Evolutionary conservation across 306 rosid species (phyloP).

Genomic region (Dalbergia oliveri): DNA sequence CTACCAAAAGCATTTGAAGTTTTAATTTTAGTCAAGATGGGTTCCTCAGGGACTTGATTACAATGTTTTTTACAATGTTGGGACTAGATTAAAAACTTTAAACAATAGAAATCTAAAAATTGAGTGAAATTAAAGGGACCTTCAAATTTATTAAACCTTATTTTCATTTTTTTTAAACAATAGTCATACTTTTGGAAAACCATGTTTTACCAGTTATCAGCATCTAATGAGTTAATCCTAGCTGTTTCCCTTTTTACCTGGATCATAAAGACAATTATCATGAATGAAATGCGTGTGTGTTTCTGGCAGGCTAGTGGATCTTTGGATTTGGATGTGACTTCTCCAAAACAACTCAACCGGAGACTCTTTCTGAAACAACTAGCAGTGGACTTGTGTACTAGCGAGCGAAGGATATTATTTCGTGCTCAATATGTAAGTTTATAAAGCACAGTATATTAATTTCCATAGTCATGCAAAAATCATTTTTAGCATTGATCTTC

Average conservation of each 20-base stretch:
- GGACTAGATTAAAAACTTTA: no score
- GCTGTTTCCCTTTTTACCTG: not conserved
- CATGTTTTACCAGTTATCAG: not conserved
- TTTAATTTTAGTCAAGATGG: no score
- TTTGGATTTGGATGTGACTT: slow-evolving; percentile 89
- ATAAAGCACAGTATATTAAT: not conserved
- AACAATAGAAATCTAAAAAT: no score
- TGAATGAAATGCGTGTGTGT: slow-evolving; percentile 21
- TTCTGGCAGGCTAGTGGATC: slow-evolving; percentile 88
- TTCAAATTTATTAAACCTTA: no score
- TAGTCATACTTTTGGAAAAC: slow-evolving; percentile 9
- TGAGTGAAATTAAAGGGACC: no score
- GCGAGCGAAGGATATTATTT: slow-evolving; percentile 84
- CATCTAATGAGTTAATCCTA: slow-evolving; percentile 1
- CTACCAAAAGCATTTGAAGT: no score
- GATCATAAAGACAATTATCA: slow-evolving; percentile 5
- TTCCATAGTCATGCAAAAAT: not conserved
- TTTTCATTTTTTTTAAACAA: no score
- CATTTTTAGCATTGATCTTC: slow-evolving; percentile 1
- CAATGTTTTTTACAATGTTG: no score
- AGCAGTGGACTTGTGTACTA: slow-evolving; percentile 84
- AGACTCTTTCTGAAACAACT: slow-evolving; percentile 88
- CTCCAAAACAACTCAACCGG: slow-evolving; percentile 91
- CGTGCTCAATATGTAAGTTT: slow-evolving; percentile 92
- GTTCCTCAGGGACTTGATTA: no score